Evolutionary conservation across 495 filamentous ascomycete genomes (phyloP).

Genomic region (Aspergillus asperescens): DNA sequence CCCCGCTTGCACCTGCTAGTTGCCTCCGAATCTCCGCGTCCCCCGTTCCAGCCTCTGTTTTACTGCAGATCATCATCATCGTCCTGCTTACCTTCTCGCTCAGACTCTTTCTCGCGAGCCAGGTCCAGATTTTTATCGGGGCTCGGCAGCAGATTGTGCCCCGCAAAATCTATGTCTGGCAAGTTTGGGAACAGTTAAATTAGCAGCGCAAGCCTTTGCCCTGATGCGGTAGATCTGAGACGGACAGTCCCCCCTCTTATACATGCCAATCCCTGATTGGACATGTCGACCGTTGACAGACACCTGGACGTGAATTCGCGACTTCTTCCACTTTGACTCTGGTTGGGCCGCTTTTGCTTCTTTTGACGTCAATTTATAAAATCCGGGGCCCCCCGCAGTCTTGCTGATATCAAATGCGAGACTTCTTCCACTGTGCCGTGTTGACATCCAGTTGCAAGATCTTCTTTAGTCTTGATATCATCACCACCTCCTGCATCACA

Average conservation of each 20-base stretch:
- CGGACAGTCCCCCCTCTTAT: background rate
- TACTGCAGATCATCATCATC: background rate
- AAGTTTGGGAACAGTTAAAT: slow-evolving; percentile 2
- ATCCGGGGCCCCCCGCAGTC: background rate
- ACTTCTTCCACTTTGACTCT: background rate
- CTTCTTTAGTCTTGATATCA: no score
- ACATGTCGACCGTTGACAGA: background rate
- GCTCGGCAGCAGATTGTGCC: background rate
- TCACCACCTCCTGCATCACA: no score
- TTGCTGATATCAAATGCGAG: no score
- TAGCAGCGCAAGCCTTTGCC: background rate
- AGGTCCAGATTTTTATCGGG: background rate
- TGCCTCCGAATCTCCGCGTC: background rate
- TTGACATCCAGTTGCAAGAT: no score
- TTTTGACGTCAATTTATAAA: slow-evolving; percentile 5
- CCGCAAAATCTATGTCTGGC: background rate
- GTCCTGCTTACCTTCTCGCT: background rate
- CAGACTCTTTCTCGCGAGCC: background rate
- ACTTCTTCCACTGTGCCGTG: no score
- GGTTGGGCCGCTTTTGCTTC: background rate
- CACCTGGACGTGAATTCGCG: background rate
- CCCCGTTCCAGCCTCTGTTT: background rate
- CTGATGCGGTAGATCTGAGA: slow-evolving; percentile 2
- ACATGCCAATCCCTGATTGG: background rate
- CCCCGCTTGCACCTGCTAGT: background rate